Base-by-base conservation (phyloP, 495 filamentous ascomycete genomes). In the Annulohypoxylon moriforme region DNA sequence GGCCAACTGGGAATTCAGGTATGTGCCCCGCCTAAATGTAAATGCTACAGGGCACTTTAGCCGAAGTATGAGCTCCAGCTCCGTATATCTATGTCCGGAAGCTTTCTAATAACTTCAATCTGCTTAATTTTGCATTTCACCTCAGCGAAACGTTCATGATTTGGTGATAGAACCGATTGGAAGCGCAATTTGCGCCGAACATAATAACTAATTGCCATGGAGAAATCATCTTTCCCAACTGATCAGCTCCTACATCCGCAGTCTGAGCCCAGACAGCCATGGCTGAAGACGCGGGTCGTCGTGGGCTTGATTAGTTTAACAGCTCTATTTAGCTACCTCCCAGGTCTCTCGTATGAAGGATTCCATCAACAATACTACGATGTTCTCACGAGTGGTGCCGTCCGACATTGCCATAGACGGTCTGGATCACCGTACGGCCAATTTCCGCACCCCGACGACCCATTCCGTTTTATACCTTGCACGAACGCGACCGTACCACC, bases 401-500 rank as follows among this genome's bases (percentile, higher is more conserved):
- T 63, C 34, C 64, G 16, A 20, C 25, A 22, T 13, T 53, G 56
- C 29, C 7, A 24, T 34, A 55, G 50, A 11, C 27, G n/a, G 5
- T 46, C 38, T 18, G 20, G 18, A 25, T 78, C 67, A 22, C 67
- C 71, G 24, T 84, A 84, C 33, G 82, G 82, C 6, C 72, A 47
- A 25, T 83, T 84, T 50, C 83, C 82, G 1, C 42, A 38, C 42
- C 67, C 75, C 0, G 72, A 77, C 29, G 83, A 85, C 29, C 73
- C 77, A 9, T 84, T 85, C 57, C 81, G 64, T 27, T 79, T 84
- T 63, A 66, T 82, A 0, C 83, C 83, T 27, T 85, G 83, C 68
- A 83, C 83, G 0, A 71, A 75, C 58, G 34, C 62, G 16, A 85
- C 81, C 1, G 16, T 77, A 18, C 77, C 75, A 9, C 81, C 83